Conservation (phyloP, 345 rosid genomes). For the Populus davidiana region DNA sequence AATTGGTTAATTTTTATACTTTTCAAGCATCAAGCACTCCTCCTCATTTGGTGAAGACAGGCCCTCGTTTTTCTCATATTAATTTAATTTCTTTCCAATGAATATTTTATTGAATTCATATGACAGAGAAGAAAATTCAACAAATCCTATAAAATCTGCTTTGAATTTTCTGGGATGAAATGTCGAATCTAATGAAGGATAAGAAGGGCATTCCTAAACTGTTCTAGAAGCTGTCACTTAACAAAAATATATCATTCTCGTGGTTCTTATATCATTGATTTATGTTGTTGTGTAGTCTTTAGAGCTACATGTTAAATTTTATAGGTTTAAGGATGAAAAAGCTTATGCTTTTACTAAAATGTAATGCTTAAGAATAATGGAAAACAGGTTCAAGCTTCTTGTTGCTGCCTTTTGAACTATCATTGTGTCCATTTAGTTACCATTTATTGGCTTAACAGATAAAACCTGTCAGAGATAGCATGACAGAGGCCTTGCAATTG, state of each 20-base stretch:
- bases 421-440: slow-evolving; percentile 10
- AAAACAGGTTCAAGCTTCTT: slow-evolving; percentile 17
- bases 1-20: not conserved
- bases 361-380: not conserved
- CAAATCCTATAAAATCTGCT: not conserved
- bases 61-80: not conserved
- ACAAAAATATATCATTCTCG: not conserved
- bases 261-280: not conserved
- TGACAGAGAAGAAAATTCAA: not conserved
- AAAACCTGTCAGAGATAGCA: slow-evolving; percentile 91
- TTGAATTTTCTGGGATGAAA: not conserved
- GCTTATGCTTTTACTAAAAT: not conserved
- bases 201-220: not conserved
- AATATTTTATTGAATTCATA: not conserved
- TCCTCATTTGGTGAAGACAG: not conserved
- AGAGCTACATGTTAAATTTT: not conserved
- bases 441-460: slow-evolving; percentile 51
- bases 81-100: not conserved
- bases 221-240: not conserved
- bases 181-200: not conserved
- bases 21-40: not conserved
- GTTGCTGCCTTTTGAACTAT: slow-evolving; percentile 8
- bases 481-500: slow-evolving; percentile 84
- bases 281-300: not conserved
- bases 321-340: not conserved